These are phyloP conservation scores for Gossypium longicalyx DNA, from an alignment of 345 rosid genomes.

Conservation along the genomic window DNA sequence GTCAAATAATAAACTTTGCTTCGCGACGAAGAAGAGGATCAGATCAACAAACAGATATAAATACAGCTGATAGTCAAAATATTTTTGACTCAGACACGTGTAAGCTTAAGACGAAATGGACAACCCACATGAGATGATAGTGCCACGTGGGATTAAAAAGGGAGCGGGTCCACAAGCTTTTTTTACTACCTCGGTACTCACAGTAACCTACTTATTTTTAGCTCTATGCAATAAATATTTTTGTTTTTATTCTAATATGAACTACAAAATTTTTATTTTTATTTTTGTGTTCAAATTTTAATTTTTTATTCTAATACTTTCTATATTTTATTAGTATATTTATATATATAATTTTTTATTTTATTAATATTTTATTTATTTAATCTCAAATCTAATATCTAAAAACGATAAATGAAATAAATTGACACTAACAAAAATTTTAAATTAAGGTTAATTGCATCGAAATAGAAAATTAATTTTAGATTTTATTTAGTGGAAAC, in stretches of 20 bases:
- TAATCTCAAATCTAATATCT: no score
- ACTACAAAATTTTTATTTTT: background rate
- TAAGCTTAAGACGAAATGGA: background rate
- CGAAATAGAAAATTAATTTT: no score
- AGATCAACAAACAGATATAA: no score
- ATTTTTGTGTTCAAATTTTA: no score
- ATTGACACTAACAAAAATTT: no score
- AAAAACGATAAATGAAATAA: no score
- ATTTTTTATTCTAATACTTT: background rate
- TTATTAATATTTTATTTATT: no score
- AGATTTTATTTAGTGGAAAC: no score
- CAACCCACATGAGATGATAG: background rate
- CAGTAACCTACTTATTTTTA: background rate
- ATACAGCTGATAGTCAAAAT: background rate
- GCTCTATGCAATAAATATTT: no score
- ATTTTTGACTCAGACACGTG: background rate
- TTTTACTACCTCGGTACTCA: constrained; percentile 4
- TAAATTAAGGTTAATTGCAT: no score
- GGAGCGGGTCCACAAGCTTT: background rate
- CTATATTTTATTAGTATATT: background rate
- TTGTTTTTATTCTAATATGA: background rate
- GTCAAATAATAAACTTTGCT: background rate
- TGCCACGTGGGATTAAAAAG: background rate
- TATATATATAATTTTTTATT: no score
- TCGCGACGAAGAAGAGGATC: background rate